Percentiles rank a stretch among this genome's conserved stretches.
phyloP scores from a whole-genome alignment of 352 stramenopile genomes.

The Phytophthora citricola region DNA sequence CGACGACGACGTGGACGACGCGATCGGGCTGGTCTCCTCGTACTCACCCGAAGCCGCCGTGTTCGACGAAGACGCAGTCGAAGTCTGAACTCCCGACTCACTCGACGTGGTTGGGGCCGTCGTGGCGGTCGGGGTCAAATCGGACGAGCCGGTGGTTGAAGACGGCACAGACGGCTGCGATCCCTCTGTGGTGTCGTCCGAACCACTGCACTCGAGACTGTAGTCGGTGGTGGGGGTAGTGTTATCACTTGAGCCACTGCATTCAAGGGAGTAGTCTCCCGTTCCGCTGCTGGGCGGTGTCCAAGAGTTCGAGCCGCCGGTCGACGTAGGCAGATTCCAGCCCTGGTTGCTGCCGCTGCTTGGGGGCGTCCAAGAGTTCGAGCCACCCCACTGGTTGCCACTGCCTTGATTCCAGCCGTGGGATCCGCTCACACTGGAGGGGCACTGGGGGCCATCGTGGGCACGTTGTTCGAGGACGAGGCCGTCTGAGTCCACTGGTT shows the following conservation, averaged over 20 bases:
- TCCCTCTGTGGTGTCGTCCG: slow-evolving; percentile 7
- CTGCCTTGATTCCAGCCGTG: slow-evolving; percentile 9
- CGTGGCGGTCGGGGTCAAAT: slow-evolving; percentile 5
- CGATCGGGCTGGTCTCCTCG: slow-evolving; percentile 1
- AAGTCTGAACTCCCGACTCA: slow-evolving; percentile 2
- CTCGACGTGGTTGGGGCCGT: slow-evolving; percentile 8
- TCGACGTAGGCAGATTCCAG: too few relatives aligned
- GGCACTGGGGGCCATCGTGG: slow-evolving; percentile 8
- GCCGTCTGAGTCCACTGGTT: slow-evolving; percentile 24
- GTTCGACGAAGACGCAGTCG: slow-evolving; percentile 7
- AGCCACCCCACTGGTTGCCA: too few relatives aligned
- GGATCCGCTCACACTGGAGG: slow-evolving; percentile 11
- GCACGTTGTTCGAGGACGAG: slow-evolving; percentile 25
- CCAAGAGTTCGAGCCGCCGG: too few relatives aligned
- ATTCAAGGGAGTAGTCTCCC: slow-evolving; percentile 11
- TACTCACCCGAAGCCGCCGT: slow-evolving; percentile 9
- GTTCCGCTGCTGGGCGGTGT: neutral
- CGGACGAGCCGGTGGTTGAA: slow-evolving; percentile 8
- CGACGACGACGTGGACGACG: neutral
- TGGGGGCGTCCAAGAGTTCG: too few relatives aligned
- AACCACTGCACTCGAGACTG: slow-evolving; percentile 26
- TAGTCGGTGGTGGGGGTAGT: neutral
- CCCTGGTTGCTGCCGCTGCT: too few relatives aligned
- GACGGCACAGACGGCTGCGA: slow-evolving; percentile 5
- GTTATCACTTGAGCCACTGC: slow-evolving; percentile 17